phyloP scores from a whole-genome alignment of 495 filamentous ascomycete genomes.

The Filosporella fistucella region DNA sequence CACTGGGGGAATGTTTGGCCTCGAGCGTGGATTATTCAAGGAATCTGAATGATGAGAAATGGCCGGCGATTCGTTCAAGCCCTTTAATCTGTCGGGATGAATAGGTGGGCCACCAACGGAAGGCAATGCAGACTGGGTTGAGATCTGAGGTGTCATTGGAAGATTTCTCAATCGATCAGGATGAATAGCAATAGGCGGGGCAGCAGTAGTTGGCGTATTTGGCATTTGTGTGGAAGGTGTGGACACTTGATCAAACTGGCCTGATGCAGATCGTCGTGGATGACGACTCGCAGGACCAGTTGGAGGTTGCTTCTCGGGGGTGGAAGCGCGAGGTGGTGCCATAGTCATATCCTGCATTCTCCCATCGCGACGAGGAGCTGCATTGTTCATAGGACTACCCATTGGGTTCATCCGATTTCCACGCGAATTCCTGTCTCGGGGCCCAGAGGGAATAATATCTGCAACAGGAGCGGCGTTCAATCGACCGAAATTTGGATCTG shows the following conservation, averaged over 20 bases:
- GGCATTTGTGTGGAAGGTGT: conserved; percentile 6
- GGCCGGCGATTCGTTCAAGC: conserved; percentile 9
- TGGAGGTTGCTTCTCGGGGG: conserved; percentile 24
- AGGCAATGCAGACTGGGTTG: not conserved
- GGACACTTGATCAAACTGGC: conserved; percentile 14
- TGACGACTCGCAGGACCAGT: conserved; percentile 23
- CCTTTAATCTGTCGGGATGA: conserved; percentile 27
- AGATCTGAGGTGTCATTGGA: conserved; percentile 25
- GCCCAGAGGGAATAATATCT: conserved; percentile 66
- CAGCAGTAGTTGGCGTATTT: conserved; percentile 22
- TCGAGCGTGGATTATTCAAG: conserved; percentile 19
- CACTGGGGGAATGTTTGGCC: conserved; percentile 27
- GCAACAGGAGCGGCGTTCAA: conserved; percentile 45
- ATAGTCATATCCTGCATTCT: not conserved
- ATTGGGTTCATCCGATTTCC: conserved; percentile 8
- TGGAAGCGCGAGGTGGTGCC: conserved; percentile 19
- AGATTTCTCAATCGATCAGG: conserved; percentile 41
- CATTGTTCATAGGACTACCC: conserved; percentile 3
- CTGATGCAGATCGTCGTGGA: conserved; percentile 16
- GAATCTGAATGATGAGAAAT: conserved; percentile 15
- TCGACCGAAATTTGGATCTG: conserved; percentile 59
- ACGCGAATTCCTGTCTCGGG: conserved; percentile 29
- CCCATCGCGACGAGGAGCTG: conserved; percentile 15
- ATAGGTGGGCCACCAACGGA: conserved; percentile 21
- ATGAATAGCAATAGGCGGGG: conserved; percentile 34